These are phyloP conservation scores for Colletotrichum truncatum DNA, from an alignment of 2,329 filamentous ascomycete species.

Conservation along the genomic window DNA sequence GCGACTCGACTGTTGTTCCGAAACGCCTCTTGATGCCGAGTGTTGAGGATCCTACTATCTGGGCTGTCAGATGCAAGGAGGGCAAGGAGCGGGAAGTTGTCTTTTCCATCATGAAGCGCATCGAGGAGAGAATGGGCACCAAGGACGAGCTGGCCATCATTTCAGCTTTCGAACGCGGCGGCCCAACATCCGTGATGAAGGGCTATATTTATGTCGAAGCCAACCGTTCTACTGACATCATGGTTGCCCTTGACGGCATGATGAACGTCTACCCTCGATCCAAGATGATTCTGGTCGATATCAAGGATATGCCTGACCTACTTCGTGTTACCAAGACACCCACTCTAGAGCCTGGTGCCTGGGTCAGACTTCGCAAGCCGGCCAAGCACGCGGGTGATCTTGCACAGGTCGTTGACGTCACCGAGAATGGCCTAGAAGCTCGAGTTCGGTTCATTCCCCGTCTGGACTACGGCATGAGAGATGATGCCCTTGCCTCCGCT, in stretches of 20 bases:
- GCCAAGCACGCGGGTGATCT: constrained; percentile 88
- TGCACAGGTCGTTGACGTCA: constrained; percentile 91
- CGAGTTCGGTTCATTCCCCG: constrained; percentile 88
- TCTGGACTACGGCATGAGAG: constrained; percentile 89
- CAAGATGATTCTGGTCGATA: constrained; percentile 88
- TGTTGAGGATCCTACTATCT: constrained; percentile 95
- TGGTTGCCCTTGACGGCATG: constrained; percentile 83
- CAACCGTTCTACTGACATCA: constrained; percentile 84
- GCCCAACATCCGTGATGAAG: constrained; percentile 81
- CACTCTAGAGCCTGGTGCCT: constrained; percentile 85
- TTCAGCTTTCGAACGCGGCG: constrained; percentile 89
- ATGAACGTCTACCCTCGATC: constrained; percentile 89
- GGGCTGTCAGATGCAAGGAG: constrained; percentile 91
- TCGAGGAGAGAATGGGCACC: constrained; percentile 81
- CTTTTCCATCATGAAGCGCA: constrained; percentile 86
- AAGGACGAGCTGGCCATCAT: constrained; percentile 87
- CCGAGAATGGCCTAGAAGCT: constrained; percentile 90
- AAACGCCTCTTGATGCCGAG: constrained; percentile 89
- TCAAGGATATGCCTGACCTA: constrained; percentile 98
- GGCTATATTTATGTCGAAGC: constrained; percentile 97
- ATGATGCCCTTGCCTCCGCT: constrained; percentile 68
- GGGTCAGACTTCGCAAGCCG: constrained; percentile 85
- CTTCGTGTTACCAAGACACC: constrained; percentile 89
- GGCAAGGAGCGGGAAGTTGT: constrained; percentile 95
- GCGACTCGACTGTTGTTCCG: constrained; percentile 81